Evolutionary conservation across 257 asterid genomes (phyloP).

Genomic region (Solanum lignicaule): DNA sequence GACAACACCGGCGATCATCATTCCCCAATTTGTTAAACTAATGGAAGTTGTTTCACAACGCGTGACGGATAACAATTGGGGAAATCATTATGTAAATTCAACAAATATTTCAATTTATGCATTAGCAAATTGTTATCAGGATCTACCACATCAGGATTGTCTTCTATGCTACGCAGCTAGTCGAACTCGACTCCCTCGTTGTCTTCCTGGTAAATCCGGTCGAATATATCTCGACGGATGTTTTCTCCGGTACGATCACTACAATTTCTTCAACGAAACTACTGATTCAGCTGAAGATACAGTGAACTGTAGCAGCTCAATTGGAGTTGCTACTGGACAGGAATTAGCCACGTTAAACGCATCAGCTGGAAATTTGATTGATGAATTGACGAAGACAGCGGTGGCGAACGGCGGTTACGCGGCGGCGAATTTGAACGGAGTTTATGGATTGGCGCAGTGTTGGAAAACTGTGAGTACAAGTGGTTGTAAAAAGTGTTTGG

Average conservation of each 20-base stretch:
- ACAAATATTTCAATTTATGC: conserved; percentile 28
- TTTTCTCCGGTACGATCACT: conserved; percentile 63
- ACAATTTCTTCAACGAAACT: conserved; percentile 44
- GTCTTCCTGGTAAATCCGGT: conserved; percentile 51
- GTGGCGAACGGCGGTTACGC: conserved; percentile 32
- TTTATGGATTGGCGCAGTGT: conserved; percentile 84
- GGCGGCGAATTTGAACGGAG: conserved; percentile 36
- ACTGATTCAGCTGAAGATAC: conserved; percentile 28
- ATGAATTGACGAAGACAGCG: conserved; percentile 40
- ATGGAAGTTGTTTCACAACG: conserved; percentile 59
- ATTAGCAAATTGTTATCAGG: conserved; percentile 56
- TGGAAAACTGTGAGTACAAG: conserved; percentile 54
- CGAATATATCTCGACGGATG: conserved; percentile 80
- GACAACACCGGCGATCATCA: conserved; percentile 24
- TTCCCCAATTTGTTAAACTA: conserved; percentile 39
- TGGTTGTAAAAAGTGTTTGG: conserved; percentile 70
- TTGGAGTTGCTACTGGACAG: not conserved
- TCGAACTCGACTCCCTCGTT: conserved; percentile 67
- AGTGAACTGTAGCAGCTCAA: conserved; percentile 43
- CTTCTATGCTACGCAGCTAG: conserved; percentile 71
- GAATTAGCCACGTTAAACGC: conserved; percentile 19
- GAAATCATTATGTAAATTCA: conserved; percentile 14
- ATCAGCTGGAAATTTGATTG: conserved; percentile 31
- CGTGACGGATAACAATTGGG: conserved; percentile 39
- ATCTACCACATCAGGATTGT: conserved; percentile 58